Percentiles rank a stretch among this genome's conserved stretches.
Evolutionary conservation across 257 asterid genomes (phyloP).

Genomic region (Nicotiana noctiflora): DNA sequence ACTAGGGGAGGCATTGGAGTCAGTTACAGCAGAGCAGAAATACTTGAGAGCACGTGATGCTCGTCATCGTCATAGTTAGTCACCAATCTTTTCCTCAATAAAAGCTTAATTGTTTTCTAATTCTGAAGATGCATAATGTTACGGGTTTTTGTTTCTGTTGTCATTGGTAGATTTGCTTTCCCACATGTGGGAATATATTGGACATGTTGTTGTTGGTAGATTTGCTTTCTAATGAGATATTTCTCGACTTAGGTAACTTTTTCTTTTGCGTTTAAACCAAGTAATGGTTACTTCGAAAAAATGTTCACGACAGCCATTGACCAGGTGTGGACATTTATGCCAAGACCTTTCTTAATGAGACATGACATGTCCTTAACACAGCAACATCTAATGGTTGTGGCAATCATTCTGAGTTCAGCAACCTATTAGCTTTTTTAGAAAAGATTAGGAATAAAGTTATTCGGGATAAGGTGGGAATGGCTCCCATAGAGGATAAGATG

Average conservation of each 20-base stretch:
- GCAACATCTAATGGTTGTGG: not conserved
- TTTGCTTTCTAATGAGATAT: not conserved
- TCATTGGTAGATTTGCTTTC: not conserved
- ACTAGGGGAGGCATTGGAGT: conserved; percentile 73
- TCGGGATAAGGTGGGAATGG: no score
- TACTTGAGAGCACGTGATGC: conserved; percentile 65
- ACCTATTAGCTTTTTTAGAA: not conserved
- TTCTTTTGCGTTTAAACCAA: not conserved
- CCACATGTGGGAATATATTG: no score
- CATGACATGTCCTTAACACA: not conserved
- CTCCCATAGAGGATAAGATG: no score
- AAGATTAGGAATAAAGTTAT: no score
- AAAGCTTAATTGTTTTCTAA: not conserved
- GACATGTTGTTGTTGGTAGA: no score
- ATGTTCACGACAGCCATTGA: not conserved
- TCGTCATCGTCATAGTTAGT: conserved; percentile 82
- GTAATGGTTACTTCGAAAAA: not conserved
- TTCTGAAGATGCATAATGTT: not conserved
- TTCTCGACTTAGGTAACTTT: not conserved
- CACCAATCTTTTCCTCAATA: conserved; percentile 2
- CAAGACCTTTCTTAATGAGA: not conserved
- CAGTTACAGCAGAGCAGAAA: conserved; percentile 71
- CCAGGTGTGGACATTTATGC: not conserved
- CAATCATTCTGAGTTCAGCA: not conserved
- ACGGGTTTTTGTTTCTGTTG: no score